Evolutionary conservation across 768 basidiomycete species (phyloP), one percentile per base, ranked within the genome.

Genomic region (Pleurotus eryngii): DNA sequence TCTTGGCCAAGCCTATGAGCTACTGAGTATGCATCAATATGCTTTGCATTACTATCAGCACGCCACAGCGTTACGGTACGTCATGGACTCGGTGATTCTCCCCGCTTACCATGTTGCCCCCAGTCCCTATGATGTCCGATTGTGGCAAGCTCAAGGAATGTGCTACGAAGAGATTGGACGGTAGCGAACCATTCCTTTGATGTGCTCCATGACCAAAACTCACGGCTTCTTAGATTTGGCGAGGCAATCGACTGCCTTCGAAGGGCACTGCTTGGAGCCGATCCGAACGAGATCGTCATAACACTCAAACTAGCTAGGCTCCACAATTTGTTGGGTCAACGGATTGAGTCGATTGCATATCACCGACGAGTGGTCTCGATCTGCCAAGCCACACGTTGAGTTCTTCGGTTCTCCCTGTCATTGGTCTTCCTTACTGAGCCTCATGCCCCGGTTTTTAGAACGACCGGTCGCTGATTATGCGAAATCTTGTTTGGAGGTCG

Each of bases 21-120:
- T 99, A 20, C 74, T 98, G 54, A 95, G 90, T 67, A 98, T 98
- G 95, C 93, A 93, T 60, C 87, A 92, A 67, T 98, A 98, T 74
- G 90, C 96, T 4, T 76, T 98, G 26, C 86, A 96, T 71, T 99
- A 98, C 72, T 98, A 95, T 68, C 95, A 98, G 67, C 86, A 92
- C 65, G 95, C 97, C 3, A 95, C 95, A 24, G 90, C 95, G 17
- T 76, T 98, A 55, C 79, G 94, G 93, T 94, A 64, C 57, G 72
- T 56, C 48, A 51, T 60, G 9, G 11, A 40, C 59, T 12, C 37
- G 38, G 11, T 46, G 27, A 27, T 24, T 45, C 20, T 42, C 22
- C 30, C 55, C 35, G 30, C 17, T 18, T 37, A 37, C 57, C 43
- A 37, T 63, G 12, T 58, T 59, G 9, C 45, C 17, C 26, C 1